These are phyloP conservation scores for Lactifluus piperatus DNA, from an alignment of 768 basidiomycete species.

Conservation along the genomic window DNA sequence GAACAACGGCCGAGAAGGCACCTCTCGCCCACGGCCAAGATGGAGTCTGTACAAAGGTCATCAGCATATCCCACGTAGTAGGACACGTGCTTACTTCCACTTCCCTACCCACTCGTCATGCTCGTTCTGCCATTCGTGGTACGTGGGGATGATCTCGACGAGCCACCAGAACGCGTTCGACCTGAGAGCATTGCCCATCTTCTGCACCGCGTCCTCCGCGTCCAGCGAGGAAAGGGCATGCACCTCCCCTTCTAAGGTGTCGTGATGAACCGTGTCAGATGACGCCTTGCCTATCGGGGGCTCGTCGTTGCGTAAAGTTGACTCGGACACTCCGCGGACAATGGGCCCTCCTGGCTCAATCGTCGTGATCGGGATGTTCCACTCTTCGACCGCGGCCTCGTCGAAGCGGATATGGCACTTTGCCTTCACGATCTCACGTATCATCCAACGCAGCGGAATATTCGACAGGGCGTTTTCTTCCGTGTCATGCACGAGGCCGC, in stretches of 20 bases:
- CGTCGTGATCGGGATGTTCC: conserved; percentile 7
- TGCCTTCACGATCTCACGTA: conserved; percentile 15
- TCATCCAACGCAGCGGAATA: conserved; percentile 18
- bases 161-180: conserved; percentile 50
- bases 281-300: background rate
- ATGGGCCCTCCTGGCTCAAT: background rate
- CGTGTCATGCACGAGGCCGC: conserved; percentile 8
- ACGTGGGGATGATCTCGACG: conserved; percentile 54
- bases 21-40: conserved; percentile 48
- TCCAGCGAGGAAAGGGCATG: background rate
- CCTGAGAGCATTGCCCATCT: conserved; percentile 45
- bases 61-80: background rate
- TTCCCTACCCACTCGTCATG: conserved; percentile 45
- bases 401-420: conserved; percentile 9
- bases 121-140: conserved; percentile 47
- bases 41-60: conserved; percentile 34
- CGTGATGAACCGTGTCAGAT: background rate
- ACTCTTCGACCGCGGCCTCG: conserved; percentile 1
- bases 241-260: background rate
- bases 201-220: conserved; percentile 33
- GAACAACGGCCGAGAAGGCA: conserved; percentile 45
- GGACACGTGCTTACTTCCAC: conserved; percentile 39
- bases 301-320: background rate
- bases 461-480: conserved; percentile 10
- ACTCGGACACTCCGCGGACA: background rate